Percentiles rank a stretch among this genome's conserved stretches.
phyloP scores from a whole-genome alignment of 2,329 filamentous ascomycete genomes.

The Claviceps sorghi region DNA sequence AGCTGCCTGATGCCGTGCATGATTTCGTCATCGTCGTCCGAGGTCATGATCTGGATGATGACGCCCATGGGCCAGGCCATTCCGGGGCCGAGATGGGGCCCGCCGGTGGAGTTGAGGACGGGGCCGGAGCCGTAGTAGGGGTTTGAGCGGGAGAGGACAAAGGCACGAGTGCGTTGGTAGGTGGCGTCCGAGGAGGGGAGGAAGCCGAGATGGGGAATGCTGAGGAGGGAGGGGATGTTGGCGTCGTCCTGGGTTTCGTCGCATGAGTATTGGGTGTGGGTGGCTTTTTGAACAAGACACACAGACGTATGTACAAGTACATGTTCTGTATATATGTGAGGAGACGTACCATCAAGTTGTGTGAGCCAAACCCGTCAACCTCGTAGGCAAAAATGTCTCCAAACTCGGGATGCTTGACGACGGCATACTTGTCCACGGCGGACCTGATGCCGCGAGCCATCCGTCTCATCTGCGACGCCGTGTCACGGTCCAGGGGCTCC shows the following conservation, averaged over 20 bases:
- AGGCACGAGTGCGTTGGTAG: conserved; percentile 62
- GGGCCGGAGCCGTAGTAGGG: conserved; percentile 53
- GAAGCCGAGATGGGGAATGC: conserved; percentile 45
- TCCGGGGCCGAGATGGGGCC: conserved; percentile 42
- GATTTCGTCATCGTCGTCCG: conserved; percentile 63
- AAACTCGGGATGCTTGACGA: conserved; percentile 45
- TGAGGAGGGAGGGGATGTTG: conserved; percentile 48
- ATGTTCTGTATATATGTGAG: too few relatives aligned
- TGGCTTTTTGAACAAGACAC: not conserved
- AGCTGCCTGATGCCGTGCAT: conserved; percentile 43
- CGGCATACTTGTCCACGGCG: conserved; percentile 56
- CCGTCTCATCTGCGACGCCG: conserved; percentile 42
- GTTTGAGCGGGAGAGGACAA: conserved; percentile 57
- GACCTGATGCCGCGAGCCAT: conserved; percentile 42
- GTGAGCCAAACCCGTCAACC: conserved; percentile 51
- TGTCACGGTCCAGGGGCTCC: conserved; percentile 29
- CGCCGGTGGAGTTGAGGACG: conserved; percentile 35
- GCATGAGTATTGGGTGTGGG: not conserved
- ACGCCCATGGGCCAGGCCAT: conserved; percentile 82
- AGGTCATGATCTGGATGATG: conserved; percentile 66
- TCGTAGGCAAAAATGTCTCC: conserved; percentile 56
- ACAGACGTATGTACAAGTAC: not conserved
- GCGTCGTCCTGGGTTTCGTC: conserved; percentile 34
- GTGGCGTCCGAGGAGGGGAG: conserved; percentile 40
- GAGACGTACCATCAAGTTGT: conserved; percentile 36